A percentile compares a stretch with the other conserved stretches of the same genome.
Evolutionary conservation across 2,329 filamentous ascomycete species (phyloP).

Genomic region (Xylariaceae sp.): DNA sequence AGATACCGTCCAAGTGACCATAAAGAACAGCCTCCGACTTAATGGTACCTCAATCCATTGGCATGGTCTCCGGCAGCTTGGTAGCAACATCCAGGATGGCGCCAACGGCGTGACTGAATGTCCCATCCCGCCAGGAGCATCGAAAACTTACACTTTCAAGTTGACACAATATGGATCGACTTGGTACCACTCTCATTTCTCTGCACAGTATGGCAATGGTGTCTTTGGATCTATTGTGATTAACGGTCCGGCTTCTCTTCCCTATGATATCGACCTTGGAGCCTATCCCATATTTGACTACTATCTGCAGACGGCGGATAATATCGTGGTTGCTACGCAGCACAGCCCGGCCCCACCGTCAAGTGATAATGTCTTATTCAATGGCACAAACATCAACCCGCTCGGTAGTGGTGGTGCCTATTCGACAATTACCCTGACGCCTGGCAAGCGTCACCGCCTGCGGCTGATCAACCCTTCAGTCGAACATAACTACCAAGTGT

Average conservation of each 20-base stretch:
- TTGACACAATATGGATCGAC: conserved; percentile 36
- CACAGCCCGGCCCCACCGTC: conserved; percentile 30
- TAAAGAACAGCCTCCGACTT: conserved; percentile 69
- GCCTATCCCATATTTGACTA: conserved; percentile 58
- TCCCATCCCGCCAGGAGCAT: conserved; percentile 32
- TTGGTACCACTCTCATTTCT: conserved; percentile 53
- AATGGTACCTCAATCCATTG: conserved; percentile 47
- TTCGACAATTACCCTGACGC: conserved; percentile 40
- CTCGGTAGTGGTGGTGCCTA: conserved; percentile 40
- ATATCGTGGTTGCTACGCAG: conserved; percentile 26
- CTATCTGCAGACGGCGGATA: conserved; percentile 49
- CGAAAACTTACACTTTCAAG: conserved; percentile 33
- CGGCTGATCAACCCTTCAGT: conserved; percentile 57
- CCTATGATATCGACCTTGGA: conserved; percentile 60
- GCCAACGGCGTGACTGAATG: conserved; percentile 47
- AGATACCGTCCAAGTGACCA: conserved; percentile 66
- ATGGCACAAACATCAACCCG: conserved; percentile 48
- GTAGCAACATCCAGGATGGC: conserved; percentile 46
- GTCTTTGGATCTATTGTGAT: conserved; percentile 54
- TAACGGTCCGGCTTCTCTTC: conserved; percentile 46
- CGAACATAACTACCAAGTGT: conserved; percentile 55
- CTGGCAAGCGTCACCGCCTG: conserved; percentile 54
- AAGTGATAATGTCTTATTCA: conserved; percentile 49
- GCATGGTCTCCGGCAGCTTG: conserved; percentile 47
- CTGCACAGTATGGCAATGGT: conserved; percentile 53